Percentiles rank a stretch among this genome's conserved stretches.
Conservation (phyloP, 495 filamentous ascomycete species). For the Neurospora hispaniola region DNA sequence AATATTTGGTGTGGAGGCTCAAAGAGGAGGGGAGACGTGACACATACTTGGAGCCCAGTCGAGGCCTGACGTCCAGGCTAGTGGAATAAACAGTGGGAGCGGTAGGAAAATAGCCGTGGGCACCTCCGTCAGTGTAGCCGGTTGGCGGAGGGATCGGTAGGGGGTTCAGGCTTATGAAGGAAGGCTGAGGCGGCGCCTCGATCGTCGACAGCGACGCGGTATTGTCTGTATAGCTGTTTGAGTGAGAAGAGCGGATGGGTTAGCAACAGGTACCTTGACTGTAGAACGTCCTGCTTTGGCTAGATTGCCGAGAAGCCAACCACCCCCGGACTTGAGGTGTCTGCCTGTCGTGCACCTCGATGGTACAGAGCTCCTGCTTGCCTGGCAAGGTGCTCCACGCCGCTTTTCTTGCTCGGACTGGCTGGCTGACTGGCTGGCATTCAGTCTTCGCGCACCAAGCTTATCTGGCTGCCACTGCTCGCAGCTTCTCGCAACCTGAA, state of each 20-base stretch:
- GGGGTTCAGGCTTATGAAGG: slow-evolving; percentile 34
- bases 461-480: background rate
- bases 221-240: background rate
- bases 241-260: background rate
- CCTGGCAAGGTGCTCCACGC: background rate
- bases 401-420: background rate
- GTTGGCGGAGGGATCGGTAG: slow-evolving; percentile 30
- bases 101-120: slow-evolving; percentile 30
- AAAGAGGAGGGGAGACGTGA: slow-evolving; percentile 10
- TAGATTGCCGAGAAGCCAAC: background rate
- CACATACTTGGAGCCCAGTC: slow-evolving; percentile 42
- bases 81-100: slow-evolving; percentile 33
- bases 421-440: background rate
- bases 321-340: background rate
- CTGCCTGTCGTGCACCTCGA: background rate
- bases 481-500: slow-evolving; percentile 21
- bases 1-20: slow-evolving; percentile 5
- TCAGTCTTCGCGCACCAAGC: background rate
- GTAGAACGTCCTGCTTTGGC: background rate
- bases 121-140: slow-evolving; percentile 31
- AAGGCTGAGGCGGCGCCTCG: slow-evolving; percentile 35
- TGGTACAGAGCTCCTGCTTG: background rate
- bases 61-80: slow-evolving; percentile 37
- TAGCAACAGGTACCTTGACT: background rate
- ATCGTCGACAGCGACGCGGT: slow-evolving; percentile 30